Conservation (phyloP, 2,329 filamentous ascomycete species). For the Pseudogymnoascus sp. region DNA sequence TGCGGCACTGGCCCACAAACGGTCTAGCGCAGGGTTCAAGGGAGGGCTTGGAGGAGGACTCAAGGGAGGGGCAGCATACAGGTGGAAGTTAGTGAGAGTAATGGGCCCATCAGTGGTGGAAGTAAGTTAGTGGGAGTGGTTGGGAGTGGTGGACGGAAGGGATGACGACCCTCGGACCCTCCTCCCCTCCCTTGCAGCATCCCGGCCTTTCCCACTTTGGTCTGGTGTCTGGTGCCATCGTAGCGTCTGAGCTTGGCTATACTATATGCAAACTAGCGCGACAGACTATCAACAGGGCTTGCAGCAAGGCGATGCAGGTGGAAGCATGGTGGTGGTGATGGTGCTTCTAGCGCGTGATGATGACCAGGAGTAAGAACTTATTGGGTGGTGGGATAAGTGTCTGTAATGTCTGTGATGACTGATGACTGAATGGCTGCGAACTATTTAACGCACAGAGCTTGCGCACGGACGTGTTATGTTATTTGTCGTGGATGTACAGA, state of each 20-base stretch:
- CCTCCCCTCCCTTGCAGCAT: background rate
- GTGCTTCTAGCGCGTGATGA: background rate
- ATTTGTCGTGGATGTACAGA: background rate
- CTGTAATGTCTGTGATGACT: background rate
- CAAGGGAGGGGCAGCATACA: background rate
- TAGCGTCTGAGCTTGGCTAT: background rate
- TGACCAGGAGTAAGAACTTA: background rate
- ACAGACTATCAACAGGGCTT: background rate
- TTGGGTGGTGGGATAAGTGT: background rate
- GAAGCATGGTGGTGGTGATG: no score
- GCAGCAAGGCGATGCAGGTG: background rate
- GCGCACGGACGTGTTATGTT: background rate
- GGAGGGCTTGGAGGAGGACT: background rate
- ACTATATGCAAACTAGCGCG: background rate
- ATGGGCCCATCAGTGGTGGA: no score
- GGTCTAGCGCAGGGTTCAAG: background rate
- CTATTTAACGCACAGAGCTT: background rate
- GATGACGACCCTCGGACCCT: background rate
- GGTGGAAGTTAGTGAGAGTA: background rate
- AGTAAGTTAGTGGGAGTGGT: no score
- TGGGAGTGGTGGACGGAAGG: background rate
- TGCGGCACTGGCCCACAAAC: background rate
- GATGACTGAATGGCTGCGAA: no score
- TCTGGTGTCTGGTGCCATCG: background rate
- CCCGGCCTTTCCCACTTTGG: background rate